Conservation (phyloP, 1,284 basidiomycete genomes). For the Boletus semigastroideus region DNA sequence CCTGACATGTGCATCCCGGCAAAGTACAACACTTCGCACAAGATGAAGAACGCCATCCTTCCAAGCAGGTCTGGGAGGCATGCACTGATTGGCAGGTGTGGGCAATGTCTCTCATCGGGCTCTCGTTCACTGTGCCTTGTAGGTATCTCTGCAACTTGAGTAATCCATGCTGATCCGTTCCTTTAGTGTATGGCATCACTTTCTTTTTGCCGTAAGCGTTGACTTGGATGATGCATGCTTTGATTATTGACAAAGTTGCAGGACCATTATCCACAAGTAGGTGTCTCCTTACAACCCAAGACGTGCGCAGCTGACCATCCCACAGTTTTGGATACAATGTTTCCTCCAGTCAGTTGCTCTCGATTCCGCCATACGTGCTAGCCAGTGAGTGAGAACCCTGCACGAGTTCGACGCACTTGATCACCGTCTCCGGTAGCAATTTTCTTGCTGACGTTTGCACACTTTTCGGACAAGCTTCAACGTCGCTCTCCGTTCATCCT, state of each 20-base stretch:
- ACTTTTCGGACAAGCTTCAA: conserved; percentile 4
- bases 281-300: not conserved
- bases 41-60: conserved; percentile 1
- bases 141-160: not conserved
- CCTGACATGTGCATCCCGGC: not conserved
- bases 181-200: conserved; percentile 4
- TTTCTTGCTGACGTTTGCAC: not conserved
- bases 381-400: not conserved
- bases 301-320: not conserved
- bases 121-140: not conserved
- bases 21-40: not conserved
- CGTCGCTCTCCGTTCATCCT: not conserved
- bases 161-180: not conserved
- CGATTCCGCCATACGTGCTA: not conserved
- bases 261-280: conserved; percentile 4
- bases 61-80: conserved; percentile 2
- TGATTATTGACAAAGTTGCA: not conserved
- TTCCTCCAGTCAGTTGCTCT: conserved; percentile 1
- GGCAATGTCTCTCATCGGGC: not conserved
- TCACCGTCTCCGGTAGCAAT: not conserved
- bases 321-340: conserved; percentile 1
- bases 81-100: conserved; percentile 9
- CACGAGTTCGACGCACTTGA: not conserved
- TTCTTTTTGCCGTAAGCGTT: conserved; percentile 6
- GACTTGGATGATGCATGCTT: not conserved